Conservation (phyloP, 202 grass and related monocot genomes). For the Zizania palustris region DNA sequence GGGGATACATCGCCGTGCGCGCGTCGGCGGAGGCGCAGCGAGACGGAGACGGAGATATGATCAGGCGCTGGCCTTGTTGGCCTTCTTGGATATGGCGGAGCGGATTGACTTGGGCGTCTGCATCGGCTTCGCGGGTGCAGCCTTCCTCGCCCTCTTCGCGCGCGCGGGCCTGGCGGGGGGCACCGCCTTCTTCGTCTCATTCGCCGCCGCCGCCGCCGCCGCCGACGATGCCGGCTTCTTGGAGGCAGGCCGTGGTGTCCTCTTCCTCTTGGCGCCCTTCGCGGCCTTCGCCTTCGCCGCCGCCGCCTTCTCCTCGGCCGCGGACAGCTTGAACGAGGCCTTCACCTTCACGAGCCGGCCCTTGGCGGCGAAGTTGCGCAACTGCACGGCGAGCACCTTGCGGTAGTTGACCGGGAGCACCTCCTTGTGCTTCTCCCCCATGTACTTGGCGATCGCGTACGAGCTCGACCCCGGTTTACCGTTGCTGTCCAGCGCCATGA, state of each 20-base stretch:
- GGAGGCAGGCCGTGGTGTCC: neutral
- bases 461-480: conserved; percentile 65
- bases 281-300: neutral
- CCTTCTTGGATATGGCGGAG: conserved; percentile 46
- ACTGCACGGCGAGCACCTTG: conserved; percentile 79
- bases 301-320: conserved; percentile 37
- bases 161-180: conserved; percentile 21
- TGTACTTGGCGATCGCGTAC: conserved; percentile 86
- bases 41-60: neutral
- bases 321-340: conserved; percentile 77
- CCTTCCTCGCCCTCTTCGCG: conserved; percentile 67
- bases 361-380: conserved; percentile 76
- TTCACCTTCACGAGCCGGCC: conserved; percentile 77
- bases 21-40: too few relatives aligned
- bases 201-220: neutral
- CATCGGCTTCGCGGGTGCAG: conserved; percentile 45
- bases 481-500: conserved; percentile 60
- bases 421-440: conserved; percentile 74
- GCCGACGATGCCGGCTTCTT: conserved; percentile 48
- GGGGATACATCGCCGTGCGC: neutral
- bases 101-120: conserved; percentile 58
- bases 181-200: conserved; percentile 41
- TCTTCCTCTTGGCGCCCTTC: conserved; percentile 13
- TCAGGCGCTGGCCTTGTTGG: conserved; percentile 71
- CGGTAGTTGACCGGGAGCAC: conserved; percentile 76